A percentile compares a stretch with the other conserved stretches of the same genome.
These are phyloP conservation scores for Colletotrichum coccodes DNA, from an alignment of 2,329 filamentous ascomycete genomes.

Conservation along the genomic window DNA sequence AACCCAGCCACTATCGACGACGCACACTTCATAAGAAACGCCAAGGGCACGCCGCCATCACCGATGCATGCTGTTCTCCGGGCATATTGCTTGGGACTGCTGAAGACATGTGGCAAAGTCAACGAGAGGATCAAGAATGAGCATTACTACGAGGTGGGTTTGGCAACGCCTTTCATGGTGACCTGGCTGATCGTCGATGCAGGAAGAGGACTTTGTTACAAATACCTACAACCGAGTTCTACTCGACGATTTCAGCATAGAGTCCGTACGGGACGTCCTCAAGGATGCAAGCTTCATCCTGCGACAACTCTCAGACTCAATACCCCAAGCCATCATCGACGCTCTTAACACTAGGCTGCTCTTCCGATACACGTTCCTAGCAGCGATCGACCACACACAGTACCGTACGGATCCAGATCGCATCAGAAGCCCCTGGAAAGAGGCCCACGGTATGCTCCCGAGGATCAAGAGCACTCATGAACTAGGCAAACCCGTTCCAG, in stretches of 20 bases:
- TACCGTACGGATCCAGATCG: conserved; percentile 56
- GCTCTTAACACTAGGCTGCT: conserved; percentile 74
- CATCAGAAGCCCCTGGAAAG: conserved; percentile 61
- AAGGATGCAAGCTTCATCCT: conserved; percentile 65
- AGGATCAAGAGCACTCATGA: conserved; percentile 68
- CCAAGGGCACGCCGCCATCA: conserved; percentile 37
- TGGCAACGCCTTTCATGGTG: not conserved
- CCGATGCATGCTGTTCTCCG: conserved; percentile 74
- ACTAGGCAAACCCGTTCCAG: conserved; percentile 73
- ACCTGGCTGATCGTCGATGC: not conserved
- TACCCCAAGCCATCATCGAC: conserved; percentile 52
- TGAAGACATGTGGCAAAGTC: conserved; percentile 85
- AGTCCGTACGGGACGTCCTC: conserved; percentile 65
- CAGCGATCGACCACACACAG: conserved; percentile 60
- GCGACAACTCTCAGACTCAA: conserved; percentile 48
- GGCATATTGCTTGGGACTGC: conserved; percentile 85
- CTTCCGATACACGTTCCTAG: conserved; percentile 73
- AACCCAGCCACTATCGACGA: conserved; percentile 71
- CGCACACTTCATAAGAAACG: conserved; percentile 67
- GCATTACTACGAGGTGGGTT: conserved; percentile 85
- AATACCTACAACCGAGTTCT: conserved; percentile 88
- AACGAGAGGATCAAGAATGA: conserved; percentile 82
- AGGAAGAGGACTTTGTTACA: conserved; percentile 97
- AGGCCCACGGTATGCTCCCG: conserved; percentile 61
- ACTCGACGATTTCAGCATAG: conserved; percentile 69